These are phyloP conservation scores for Trichoderma breve DNA, from an alignment of 2,329 filamentous ascomycete species.

Conservation along the genomic window DNA sequence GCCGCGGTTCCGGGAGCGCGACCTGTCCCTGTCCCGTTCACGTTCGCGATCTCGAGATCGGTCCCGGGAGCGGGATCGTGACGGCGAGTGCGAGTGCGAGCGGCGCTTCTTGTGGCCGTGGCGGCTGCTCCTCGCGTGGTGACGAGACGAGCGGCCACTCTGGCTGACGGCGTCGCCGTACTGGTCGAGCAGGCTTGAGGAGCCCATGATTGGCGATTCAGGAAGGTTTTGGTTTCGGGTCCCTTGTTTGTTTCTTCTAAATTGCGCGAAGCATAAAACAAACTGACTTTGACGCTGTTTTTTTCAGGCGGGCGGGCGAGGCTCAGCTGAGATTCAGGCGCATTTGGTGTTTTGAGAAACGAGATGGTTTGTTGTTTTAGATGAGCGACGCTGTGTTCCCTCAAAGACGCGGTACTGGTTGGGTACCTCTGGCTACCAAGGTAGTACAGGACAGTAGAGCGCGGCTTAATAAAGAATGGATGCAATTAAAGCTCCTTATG, in stretches of 20 bases:
- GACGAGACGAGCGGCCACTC: constrained; percentile 29
- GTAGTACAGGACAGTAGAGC: neutral
- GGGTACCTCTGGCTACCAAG: neutral
- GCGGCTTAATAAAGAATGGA: neutral
- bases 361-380: neutral
- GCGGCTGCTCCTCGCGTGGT: constrained; percentile 25
- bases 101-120: constrained; percentile 35
- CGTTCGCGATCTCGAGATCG: constrained; percentile 21
- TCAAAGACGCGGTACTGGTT: neutral
- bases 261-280: neutral
- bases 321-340: neutral
- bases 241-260: neutral
- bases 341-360: neutral
- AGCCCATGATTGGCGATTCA: constrained; percentile 34
- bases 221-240: neutral
- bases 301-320: neutral
- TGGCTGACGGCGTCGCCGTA: constrained; percentile 35
- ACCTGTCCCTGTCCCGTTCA: constrained; percentile 40
- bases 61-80: constrained; percentile 38
- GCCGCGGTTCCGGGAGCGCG: constrained; percentile 34
- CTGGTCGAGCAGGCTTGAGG: constrained; percentile 50
- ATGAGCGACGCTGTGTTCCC: neutral
- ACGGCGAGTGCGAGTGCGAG: constrained; percentile 40
- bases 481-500: neutral
- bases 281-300: neutral